Conservation (phyloP, 768 basidiomycete genomes). For the Krasilnikovozyma curviuscula region DNA sequence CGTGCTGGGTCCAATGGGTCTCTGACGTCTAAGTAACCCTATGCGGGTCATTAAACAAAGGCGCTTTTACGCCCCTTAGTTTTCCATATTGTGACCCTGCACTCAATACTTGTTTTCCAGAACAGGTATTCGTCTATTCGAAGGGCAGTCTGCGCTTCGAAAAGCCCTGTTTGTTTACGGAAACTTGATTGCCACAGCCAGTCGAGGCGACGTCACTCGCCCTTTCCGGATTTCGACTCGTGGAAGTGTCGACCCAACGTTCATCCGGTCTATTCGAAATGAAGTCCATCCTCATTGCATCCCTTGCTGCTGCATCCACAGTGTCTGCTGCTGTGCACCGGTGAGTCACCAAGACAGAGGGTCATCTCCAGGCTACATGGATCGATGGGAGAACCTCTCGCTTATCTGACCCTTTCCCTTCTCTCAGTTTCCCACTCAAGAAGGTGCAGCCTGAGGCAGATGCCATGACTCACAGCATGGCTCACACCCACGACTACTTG, state of each 20-base stretch:
- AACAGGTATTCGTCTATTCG: too few species aligned
- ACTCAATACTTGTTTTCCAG: too few species aligned
- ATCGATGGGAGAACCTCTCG: too few species aligned
- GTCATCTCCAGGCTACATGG: not conserved
- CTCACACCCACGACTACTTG: slow-evolving; percentile 55
- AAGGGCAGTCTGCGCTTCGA: too few species aligned
- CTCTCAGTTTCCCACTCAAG: slow-evolving; percentile 60
- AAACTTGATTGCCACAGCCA: too few species aligned
- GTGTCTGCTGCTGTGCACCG: slow-evolving; percentile 10
- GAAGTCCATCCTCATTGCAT: slow-evolving; percentile 1
- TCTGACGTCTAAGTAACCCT: too few species aligned
- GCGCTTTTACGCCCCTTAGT: too few species aligned
- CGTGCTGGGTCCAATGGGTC: too few species aligned
- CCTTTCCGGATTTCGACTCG: not conserved
- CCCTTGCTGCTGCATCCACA: slow-evolving; percentile 2
- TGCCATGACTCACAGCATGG: slow-evolving; percentile 28
- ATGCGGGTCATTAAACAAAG: too few species aligned
- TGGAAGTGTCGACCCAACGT: not conserved
- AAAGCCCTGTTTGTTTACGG: too few species aligned
- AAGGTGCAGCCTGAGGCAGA: slow-evolving; percentile 38
- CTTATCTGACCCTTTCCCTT: not conserved
- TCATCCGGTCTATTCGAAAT: not conserved
- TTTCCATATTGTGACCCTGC: too few species aligned
- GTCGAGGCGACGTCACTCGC: too few species aligned
- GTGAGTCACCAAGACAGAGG: not conserved